Conservation (phyloP, 2,329 filamentous ascomycete genomes). For the Diaporthe citriasiana region DNA sequence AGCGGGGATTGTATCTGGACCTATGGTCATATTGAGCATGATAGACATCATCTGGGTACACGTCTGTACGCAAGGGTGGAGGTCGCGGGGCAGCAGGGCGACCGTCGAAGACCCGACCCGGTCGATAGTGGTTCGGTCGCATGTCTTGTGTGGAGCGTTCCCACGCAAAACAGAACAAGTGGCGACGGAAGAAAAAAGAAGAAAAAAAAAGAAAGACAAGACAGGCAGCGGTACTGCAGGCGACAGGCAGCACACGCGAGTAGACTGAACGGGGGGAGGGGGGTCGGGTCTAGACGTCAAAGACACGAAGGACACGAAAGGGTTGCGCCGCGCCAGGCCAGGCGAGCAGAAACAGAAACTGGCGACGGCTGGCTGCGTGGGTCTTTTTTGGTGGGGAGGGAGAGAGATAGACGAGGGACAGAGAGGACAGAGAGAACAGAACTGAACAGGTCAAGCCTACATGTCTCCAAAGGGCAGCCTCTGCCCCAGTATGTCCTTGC, state of each 20-base stretch:
- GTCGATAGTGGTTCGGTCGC: slow-evolving; percentile 42
- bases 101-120: slow-evolving; percentile 39
- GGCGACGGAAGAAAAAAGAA: neutral
- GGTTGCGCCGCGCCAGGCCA: slow-evolving; percentile 31
- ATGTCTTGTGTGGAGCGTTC: slow-evolving; percentile 30
- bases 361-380: slow-evolving; percentile 28
- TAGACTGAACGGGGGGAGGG: neutral
- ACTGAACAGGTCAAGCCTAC: slow-evolving; percentile 38
- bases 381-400: slow-evolving; percentile 22
- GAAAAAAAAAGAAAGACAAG: neutral
- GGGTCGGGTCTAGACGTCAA: neutral
- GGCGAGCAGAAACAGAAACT: slow-evolving; percentile 32
- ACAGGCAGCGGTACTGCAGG: slow-evolving; percentile 9
- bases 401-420: neutral
- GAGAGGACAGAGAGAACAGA: slow-evolving; percentile 22
- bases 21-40: slow-evolving; percentile 54
- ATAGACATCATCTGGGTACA: slow-evolving; percentile 41
- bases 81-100: slow-evolving; percentile 38
- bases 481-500: slow-evolving; percentile 37
- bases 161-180: slow-evolving; percentile 22
- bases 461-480: slow-evolving; percentile 39
- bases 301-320: slow-evolving; percentile 9
- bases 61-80: slow-evolving; percentile 39
- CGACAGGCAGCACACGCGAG: slow-evolving; percentile 1
- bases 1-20: slow-evolving; percentile 71